phyloP scores from a whole-genome alignment of 2,329 filamentous ascomycete species.

The Rhynchosporium agropyri region DNA sequence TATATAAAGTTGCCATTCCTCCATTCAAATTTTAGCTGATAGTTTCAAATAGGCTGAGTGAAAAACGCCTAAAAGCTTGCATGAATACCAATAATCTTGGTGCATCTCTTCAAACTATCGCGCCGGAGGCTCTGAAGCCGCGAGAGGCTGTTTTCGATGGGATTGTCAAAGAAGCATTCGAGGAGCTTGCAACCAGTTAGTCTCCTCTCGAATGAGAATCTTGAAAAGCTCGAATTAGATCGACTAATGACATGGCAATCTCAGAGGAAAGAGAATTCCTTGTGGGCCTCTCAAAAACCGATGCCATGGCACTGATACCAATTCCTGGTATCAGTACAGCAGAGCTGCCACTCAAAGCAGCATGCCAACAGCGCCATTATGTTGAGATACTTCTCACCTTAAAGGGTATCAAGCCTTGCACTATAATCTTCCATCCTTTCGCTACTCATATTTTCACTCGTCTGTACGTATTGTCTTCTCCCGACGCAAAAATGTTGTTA shows the following conservation, averaged over 20 bases:
- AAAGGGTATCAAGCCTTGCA: slow-evolving; percentile 19
- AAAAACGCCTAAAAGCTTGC: slow-evolving; percentile 16
- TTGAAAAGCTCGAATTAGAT: no score
- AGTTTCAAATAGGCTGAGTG: slow-evolving; percentile 5
- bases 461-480: not conserved
- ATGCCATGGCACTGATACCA: slow-evolving; percentile 1
- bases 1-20: no score
- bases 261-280: slow-evolving; percentile 10
- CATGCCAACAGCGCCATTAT: slow-evolving; percentile 13
- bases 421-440: not conserved
- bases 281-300: slow-evolving; percentile 10
- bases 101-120: not conserved
- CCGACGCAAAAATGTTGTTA: not conserved
- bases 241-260: not conserved
- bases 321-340: not conserved
- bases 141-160: slow-evolving; percentile 6
- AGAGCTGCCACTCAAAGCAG: not conserved
- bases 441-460: slow-evolving; percentile 13
- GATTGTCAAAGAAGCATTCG: slow-evolving; percentile 2
- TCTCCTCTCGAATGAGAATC: no score
- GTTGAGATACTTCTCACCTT: slow-evolving; percentile 18
- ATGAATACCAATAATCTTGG: slow-evolving; percentile 11
- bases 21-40: not conserved
- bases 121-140: slow-evolving; percentile 1
- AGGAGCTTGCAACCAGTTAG: not conserved